These are phyloP conservation scores for Starmerella bombi DNA, from an alignment of 805 yeast genomes.

Conservation along the genomic window DNA sequence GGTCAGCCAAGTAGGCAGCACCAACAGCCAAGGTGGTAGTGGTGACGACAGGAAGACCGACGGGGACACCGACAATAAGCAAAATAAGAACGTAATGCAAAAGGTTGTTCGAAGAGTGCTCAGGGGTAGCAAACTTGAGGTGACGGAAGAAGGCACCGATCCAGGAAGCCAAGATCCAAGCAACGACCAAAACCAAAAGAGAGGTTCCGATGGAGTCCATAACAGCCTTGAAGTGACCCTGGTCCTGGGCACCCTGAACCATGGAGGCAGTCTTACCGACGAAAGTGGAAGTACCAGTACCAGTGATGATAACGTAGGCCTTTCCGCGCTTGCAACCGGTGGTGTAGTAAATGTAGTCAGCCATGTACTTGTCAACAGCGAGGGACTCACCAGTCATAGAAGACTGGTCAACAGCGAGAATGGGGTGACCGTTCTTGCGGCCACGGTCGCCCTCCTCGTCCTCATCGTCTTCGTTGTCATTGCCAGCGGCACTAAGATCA, in stretches of 20 bases:
- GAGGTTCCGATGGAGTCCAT: slow-evolving; percentile 95
- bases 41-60: slow-evolving; percentile 95
- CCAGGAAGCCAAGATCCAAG: slow-evolving; percentile 81
- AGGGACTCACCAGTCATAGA: slow-evolving; percentile 96
- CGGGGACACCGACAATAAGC: slow-evolving; percentile 96
- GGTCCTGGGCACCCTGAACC: slow-evolving; percentile 90
- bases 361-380: slow-evolving; percentile 86
- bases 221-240: slow-evolving; percentile 96
- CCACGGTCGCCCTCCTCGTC: slow-evolving; percentile 33
- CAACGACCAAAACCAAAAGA: slow-evolving; percentile 72
- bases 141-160: slow-evolving; percentile 92
- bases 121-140: slow-evolving; percentile 60
- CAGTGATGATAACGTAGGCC: slow-evolving; percentile 82
- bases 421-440: slow-evolving; percentile 75
- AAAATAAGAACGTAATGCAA: slow-evolving; percentile 87
- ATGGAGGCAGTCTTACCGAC: slow-evolving; percentile 97
- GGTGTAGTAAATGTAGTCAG: slow-evolving; percentile 83
- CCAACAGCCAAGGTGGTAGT: slow-evolving; percentile 98
- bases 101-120: slow-evolving; percentile 34
- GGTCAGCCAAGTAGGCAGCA: slow-evolving; percentile 95
- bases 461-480: slow-evolving; percentile 20
- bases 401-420: slow-evolving; percentile 72
- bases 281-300: slow-evolving; percentile 89
- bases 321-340: slow-evolving; percentile 95
- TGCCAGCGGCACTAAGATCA: slow-evolving; percentile 23